Percentiles rank a stretch among this genome's conserved stretches.
These are phyloP conservation scores for Spiraea crenata DNA, from an alignment of 331 rosid species.

Conservation along the genomic window DNA sequence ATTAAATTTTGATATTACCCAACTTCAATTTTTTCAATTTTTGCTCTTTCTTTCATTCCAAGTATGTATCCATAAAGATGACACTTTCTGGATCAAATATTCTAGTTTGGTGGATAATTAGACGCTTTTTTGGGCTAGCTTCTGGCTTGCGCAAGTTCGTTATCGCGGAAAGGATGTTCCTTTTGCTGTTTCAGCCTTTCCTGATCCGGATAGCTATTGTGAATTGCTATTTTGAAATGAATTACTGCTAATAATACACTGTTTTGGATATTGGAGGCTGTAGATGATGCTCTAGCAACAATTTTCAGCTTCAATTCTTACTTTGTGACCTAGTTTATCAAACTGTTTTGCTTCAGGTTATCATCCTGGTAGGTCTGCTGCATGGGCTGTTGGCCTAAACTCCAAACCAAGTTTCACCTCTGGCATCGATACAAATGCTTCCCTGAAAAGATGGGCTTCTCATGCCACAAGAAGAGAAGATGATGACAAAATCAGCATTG, in stretches of 20 bases:
- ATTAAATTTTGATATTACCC: no score
- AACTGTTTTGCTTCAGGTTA: constrained; percentile 42
- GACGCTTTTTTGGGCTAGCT: background rate
- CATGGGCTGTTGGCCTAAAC: constrained; percentile 24
- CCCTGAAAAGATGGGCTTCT: constrained; percentile 75
- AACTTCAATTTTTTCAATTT: background rate
- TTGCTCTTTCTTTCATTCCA: background rate
- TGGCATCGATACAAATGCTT: constrained; percentile 26
- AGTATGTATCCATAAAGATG: background rate
- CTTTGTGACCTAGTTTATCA: background rate
- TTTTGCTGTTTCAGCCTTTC: background rate
- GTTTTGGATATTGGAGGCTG: background rate
- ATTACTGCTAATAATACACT: background rate
- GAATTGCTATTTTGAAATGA: background rate
- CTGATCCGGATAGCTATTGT: background rate
- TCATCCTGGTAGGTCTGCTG: constrained; percentile 40
- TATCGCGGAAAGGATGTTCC: background rate
- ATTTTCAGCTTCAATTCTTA: background rate
- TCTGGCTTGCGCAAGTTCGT: background rate
- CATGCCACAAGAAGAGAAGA: constrained; percentile 53
- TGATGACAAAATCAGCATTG: constrained; percentile 74
- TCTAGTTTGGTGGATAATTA: background rate
- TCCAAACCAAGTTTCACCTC: constrained; percentile 24
- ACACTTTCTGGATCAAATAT: constrained; percentile 2
- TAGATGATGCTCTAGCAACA: background rate